Percentiles rank a stretch among this genome's conserved stretches.
Conservation (phyloP, 148 eudicot species). For the Heliamphora exappendiculata region DNA sequence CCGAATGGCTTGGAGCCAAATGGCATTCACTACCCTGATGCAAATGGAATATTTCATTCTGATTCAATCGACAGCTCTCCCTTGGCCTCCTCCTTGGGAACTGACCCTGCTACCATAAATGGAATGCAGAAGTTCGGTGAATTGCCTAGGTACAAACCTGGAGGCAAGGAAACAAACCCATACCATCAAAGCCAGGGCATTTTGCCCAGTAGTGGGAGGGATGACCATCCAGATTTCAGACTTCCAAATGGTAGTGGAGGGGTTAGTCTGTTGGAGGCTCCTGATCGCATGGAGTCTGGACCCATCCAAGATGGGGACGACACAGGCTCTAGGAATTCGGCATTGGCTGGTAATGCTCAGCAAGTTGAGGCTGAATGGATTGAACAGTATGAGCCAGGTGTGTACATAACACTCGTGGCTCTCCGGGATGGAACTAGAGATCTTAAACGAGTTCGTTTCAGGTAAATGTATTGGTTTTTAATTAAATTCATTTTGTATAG, state of each 20-base stretch:
- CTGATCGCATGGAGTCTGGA: slow-evolving; percentile 33
- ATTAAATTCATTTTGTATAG: not conserved
- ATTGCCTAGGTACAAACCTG: slow-evolving; percentile 27
- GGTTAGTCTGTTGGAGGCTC: slow-evolving; percentile 36
- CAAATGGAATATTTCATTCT: slow-evolving; percentile 39
- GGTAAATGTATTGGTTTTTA: slow-evolving; percentile 31
- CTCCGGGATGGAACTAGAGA: slow-evolving; percentile 89
- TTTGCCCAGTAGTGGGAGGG: slow-evolving; percentile 29
- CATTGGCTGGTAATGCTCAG: slow-evolving; percentile 30
- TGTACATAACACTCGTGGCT: slow-evolving; percentile 85
- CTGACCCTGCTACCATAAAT: slow-evolving; percentile 27
- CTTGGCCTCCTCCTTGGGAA: slow-evolving; percentile 22
- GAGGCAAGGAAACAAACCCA: slow-evolving; percentile 21
- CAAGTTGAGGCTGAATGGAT: slow-evolving; percentile 94
- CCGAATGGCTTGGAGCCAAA: slow-evolving; percentile 64
- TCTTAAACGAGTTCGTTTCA: slow-evolving; percentile 98
- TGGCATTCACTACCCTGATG: slow-evolving; percentile 38
- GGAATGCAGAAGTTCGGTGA: slow-evolving; percentile 31
- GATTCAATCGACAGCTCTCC: slow-evolving; percentile 26
- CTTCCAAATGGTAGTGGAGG: slow-evolving; percentile 30
- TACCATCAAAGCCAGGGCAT: slow-evolving; percentile 30
- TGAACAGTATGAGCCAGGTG: slow-evolving; percentile 97
- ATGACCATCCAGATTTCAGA: slow-evolving; percentile 28
- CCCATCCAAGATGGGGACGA: slow-evolving; percentile 44
- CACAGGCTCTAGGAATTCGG: slow-evolving; percentile 32